A percentile compares a stretch with the other conserved stretches of the same genome.
Evolutionary conservation across 1,139 yeast species (phyloP).

Genomic region (Taiozyma sp.): DNA sequence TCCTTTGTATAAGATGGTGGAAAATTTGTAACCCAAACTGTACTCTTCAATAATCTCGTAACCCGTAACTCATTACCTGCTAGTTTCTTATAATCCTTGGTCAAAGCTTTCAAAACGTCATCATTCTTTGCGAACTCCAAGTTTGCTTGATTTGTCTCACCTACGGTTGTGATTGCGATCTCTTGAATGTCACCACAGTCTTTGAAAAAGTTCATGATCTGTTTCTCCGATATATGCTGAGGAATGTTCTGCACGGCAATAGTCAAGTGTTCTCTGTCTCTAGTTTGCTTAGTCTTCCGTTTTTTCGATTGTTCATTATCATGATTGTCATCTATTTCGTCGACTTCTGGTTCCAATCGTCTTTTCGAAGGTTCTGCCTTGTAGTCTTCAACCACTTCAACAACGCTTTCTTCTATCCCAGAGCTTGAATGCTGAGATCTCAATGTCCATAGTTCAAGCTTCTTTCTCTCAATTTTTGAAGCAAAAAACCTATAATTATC

Average conservation of each 20-base stretch:
- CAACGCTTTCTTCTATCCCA: slow-evolving; percentile 1
- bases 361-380: slow-evolving; percentile 5
- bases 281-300: slow-evolving; percentile 9
- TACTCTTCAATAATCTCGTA: slow-evolving; percentile 38
- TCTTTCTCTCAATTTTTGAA: slow-evolving; percentile 23
- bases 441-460: slow-evolving; percentile 4
- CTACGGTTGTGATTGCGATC: slow-evolving; percentile 27
- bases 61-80: slow-evolving; percentile 43
- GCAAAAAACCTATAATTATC: slow-evolving; percentile 26
- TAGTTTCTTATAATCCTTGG: slow-evolving; percentile 49
- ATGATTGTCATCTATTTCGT: slow-evolving; percentile 1
- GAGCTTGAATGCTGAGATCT: not conserved
- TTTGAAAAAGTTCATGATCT: slow-evolving; percentile 40
- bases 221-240: slow-evolving; percentile 26
- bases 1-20: slow-evolving; percentile 51
- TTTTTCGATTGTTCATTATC: slow-evolving; percentile 6
- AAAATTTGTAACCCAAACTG: slow-evolving; percentile 69
- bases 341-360: slow-evolving; percentile 5
- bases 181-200: slow-evolving; percentile 58
- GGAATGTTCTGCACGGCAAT: slow-evolving; percentile 44
- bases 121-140: slow-evolving; percentile 51
- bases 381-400: slow-evolving; percentile 3
- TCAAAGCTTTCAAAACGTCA: slow-evolving; percentile 56
- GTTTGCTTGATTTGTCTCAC: slow-evolving; percentile 33
- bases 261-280: slow-evolving; percentile 57